phyloP scores from a whole-genome alignment of 352 stramenopile species.

The Thraustochytrium sp. region DNA sequence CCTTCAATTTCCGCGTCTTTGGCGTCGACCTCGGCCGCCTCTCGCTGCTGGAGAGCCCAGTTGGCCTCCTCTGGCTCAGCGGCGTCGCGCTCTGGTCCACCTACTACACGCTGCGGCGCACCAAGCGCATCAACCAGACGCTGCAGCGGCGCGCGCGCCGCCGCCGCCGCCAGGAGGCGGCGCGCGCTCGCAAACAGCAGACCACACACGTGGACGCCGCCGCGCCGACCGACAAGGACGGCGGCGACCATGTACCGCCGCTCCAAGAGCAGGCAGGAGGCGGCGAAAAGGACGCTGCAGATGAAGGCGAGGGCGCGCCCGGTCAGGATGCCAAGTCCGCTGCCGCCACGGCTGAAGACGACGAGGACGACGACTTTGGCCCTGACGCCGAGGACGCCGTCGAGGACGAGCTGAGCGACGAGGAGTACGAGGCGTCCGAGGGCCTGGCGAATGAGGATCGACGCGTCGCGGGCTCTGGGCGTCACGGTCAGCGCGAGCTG shows the following conservation, averaged over 20 bases:
- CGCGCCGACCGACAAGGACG: neutral
- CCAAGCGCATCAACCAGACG: conserved; percentile 31
- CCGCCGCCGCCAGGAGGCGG: neutral
- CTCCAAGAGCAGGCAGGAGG: neutral
- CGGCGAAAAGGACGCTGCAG: neutral
- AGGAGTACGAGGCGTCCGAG: conserved; percentile 8
- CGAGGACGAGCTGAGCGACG: conserved; percentile 1
- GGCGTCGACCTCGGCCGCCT: conserved; percentile 14
- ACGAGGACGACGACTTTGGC: neutral
- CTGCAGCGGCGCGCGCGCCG: neutral
- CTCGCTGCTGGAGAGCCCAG: conserved; percentile 23
- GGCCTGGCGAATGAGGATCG: neutral
- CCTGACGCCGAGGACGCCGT: neutral
- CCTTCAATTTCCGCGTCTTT: neutral
- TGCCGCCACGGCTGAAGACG: neutral
- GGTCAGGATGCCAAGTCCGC: neutral
- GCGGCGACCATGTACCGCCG: neutral
- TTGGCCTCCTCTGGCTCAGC: conserved; percentile 10
- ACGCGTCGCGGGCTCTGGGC: neutral
- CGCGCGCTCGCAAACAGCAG: no score
- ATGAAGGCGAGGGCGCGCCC: neutral
- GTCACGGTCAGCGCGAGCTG: neutral
- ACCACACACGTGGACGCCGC: neutral
- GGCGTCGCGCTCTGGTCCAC: conserved; percentile 19
- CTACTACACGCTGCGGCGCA: conserved; percentile 32